Percentiles rank a stretch among this genome's conserved stretches.
Conservation (phyloP, 768 basidiomycete species). For the Rhodosporidiobolus sp. region DNA sequence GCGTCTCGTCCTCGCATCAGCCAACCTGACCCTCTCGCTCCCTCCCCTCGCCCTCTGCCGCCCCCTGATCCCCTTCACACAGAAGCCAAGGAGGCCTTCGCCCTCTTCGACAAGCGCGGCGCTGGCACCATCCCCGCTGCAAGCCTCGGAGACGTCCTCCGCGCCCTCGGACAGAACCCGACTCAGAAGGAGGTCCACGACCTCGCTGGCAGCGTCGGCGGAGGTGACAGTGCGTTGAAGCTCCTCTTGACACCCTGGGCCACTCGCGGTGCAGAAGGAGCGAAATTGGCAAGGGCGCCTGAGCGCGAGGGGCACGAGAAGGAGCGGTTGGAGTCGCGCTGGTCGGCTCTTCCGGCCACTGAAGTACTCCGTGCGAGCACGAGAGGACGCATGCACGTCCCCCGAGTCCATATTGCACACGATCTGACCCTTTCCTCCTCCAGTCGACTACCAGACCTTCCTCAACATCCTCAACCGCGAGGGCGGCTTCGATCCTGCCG, state of each 20-base stretch:
- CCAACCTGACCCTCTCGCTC: background rate
- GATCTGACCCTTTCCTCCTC: background rate
- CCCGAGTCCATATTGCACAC: too few species aligned
- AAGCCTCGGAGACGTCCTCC: conserved; percentile 83
- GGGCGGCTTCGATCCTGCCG: conserved; percentile 95
- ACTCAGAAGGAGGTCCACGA: conserved; percentile 95
- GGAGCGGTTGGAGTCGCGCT: too few species aligned
- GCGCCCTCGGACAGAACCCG: conserved; percentile 97
- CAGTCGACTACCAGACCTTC: conserved; percentile 92
- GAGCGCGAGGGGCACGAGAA: too few species aligned
- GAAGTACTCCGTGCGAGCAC: too few species aligned
- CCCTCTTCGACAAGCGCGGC: conserved; percentile 95
- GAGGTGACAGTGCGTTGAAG: conserved; percentile 61
- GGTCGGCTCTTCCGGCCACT: too few species aligned
- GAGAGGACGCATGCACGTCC: too few species aligned
- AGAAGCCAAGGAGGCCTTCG: conserved; percentile 59
- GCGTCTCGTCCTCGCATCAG: background rate
- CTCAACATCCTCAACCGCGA: conserved; percentile 86
- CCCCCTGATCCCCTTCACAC: background rate
- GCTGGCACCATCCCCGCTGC: conserved; percentile 84
- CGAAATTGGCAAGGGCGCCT: background rate
- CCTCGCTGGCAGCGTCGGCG: conserved; percentile 67
- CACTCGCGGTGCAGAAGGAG: background rate
- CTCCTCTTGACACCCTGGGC: background rate
- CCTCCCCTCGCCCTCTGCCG: background rate